Evolutionary conservation across 208 protist genomes (phyloP).

Genomic region (Acanthamoeba castellanii): DNA sequence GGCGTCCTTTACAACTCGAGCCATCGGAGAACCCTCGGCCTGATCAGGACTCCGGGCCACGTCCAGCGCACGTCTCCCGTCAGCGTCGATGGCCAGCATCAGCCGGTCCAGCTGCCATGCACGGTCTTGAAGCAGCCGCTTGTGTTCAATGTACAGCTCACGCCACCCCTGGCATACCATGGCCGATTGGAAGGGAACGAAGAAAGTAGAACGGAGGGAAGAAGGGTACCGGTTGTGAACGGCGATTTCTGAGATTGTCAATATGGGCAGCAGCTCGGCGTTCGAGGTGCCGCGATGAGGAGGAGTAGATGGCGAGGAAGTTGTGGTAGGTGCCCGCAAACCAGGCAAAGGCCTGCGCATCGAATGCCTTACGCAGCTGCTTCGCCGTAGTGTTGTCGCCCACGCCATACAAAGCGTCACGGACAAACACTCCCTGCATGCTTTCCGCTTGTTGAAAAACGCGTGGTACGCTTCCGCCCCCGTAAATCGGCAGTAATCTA

Average conservation of each 20-base stretch:
- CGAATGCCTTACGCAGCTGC: background rate
- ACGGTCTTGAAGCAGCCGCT: background rate
- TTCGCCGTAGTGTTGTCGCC: background rate
- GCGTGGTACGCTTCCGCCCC: background rate
- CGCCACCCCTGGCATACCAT: background rate
- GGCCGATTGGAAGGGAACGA: background rate
- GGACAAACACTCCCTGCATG: background rate
- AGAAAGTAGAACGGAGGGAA: background rate
- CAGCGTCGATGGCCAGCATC: constrained; percentile 4
- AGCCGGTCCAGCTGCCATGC: background rate
- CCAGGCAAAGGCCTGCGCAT: constrained; percentile 4
- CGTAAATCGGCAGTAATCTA: background rate
- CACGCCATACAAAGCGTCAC: background rate
- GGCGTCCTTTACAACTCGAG: background rate
- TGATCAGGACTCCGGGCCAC: background rate
- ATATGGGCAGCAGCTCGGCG: background rate
- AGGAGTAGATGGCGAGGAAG: constrained; percentile 30
- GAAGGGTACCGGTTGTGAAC: background rate
- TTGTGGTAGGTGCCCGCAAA: constrained; percentile 72
- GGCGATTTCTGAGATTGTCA: background rate
- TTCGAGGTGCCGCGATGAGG: background rate
- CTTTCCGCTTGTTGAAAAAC: too few species aligned
- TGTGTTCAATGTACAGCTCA: constrained; percentile 17
- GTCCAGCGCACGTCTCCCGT: background rate
- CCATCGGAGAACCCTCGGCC: background rate